A percentile compares a stretch with the other conserved stretches of the same genome.
Conservation (phyloP, 2,329 filamentous ascomycete species). For the Achaetomium macrosporum region DNA sequence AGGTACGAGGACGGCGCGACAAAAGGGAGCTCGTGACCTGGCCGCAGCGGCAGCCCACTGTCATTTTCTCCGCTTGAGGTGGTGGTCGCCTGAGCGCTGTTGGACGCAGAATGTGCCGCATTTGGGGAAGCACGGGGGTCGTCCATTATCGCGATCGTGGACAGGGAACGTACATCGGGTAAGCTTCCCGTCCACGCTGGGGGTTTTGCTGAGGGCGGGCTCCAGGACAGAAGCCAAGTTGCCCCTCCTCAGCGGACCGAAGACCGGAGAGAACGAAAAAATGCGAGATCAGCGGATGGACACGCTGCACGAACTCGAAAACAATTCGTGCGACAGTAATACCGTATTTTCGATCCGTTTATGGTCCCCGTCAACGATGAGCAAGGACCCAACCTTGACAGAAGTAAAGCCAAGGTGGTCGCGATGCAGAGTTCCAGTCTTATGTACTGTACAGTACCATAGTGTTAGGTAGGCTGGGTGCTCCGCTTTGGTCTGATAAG, state of each 20-base stretch:
- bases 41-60: constrained; percentile 26
- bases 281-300: neutral
- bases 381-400: too few relatives aligned
- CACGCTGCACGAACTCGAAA: too few relatives aligned
- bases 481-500: too few relatives aligned
- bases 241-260: constrained; percentile 1
- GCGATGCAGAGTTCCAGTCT: too few relatives aligned
- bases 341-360: too few relatives aligned
- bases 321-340: too few relatives aligned
- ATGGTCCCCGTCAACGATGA: too few relatives aligned
- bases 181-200: constrained; percentile 10
- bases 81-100: constrained; percentile 16
- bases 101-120: constrained; percentile 20
- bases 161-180: constrained; percentile 25
- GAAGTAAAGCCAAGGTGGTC: too few relatives aligned
- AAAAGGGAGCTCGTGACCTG: constrained; percentile 48
- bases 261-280: neutral
- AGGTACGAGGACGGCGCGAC: constrained; percentile 57
- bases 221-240: neutral
- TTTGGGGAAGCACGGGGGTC: constrained; percentile 26
- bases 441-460: too few relatives aligned
- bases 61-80: constrained; percentile 17
- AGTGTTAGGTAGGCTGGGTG: too few relatives aligned
- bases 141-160: constrained; percentile 27
- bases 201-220: neutral